Evolutionary conservation across 2,329 filamentous ascomycete species (phyloP).

Genomic region (Ciborinia camelliae): DNA sequence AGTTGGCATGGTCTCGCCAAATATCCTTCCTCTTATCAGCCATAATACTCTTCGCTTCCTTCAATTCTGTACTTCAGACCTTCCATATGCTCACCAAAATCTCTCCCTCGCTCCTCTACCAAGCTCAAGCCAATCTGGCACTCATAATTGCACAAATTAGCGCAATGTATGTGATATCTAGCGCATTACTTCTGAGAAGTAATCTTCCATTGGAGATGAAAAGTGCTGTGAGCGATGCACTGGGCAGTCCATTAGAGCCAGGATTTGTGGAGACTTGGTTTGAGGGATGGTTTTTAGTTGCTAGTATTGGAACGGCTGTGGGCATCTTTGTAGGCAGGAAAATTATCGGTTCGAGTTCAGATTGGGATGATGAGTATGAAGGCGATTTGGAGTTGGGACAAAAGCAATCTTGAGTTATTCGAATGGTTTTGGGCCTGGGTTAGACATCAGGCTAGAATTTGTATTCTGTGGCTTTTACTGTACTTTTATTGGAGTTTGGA

Average conservation of each 20-base stretch:
- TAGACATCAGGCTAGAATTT: background rate
- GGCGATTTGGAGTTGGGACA: constrained; percentile 64
- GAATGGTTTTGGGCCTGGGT: background rate
- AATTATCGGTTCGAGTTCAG: constrained; percentile 49
- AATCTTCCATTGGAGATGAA: constrained; percentile 77
- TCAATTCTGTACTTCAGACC: constrained; percentile 81
- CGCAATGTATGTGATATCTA: constrained; percentile 81
- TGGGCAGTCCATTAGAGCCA: constrained; percentile 69
- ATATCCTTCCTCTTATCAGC: constrained; percentile 82
- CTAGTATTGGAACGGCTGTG: constrained; percentile 61
- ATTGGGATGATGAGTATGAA: constrained; percentile 51
- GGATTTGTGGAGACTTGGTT: constrained; percentile 80
- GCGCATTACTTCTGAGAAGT: constrained; percentile 70
- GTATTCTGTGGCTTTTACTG: background rate
- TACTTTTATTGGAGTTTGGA: constrained; percentile 4
- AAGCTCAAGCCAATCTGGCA: constrained; percentile 70
- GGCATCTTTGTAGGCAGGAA: constrained; percentile 71
- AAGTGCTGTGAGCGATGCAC: constrained; percentile 70
- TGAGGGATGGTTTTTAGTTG: constrained; percentile 77
- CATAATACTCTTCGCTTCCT: constrained; percentile 76
- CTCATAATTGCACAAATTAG: constrained; percentile 76
- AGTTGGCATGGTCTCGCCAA: constrained; percentile 77
- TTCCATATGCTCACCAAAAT: constrained; percentile 77
- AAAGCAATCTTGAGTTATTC: constrained; percentile 56
- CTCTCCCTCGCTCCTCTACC: constrained; percentile 68